Evolutionary conservation across 108 stramenopile species (phyloP), one percentile per base, ranked within the genome.

Genomic region (Discostella stelligeroides): DNA sequence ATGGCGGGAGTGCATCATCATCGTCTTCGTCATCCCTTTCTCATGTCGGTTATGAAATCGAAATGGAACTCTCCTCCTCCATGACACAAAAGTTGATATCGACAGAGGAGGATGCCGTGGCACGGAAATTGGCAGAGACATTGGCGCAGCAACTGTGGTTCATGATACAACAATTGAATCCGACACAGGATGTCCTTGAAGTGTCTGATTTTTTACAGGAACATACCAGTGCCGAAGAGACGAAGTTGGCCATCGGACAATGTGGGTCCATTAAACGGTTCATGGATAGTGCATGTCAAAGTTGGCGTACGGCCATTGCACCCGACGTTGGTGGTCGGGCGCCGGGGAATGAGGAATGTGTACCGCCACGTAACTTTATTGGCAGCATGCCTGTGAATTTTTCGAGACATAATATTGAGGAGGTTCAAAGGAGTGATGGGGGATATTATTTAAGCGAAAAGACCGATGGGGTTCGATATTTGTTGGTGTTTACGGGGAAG

Each of bases 361-460:
- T 40, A 46, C 78, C 55, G 70, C 88, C 48, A 14, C 68, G 50
- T 62, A 89, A 90, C 27, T 98, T 98, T 74, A 82, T 91, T 30
- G 97, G 97, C 1, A 88, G 93, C 47, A 97, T 97, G 96, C 97
- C 97, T 14, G 94, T 98, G 56, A 97, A 96, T 55, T 95, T 98
- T 78, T 94, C 90, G 25, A 85, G 96, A 45, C 92, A 95, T 49
- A 91, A 96, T 72, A 91, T 98, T 66, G 92, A 92, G 63, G 87
- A 89, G 58, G 88, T 98, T 2, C 95, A 96, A 66, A 63, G 84
- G 29, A 79, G 79, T 21, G 82, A 83, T 38, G 80, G 80, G 30
- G 89, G 83, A 40, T 98, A 98, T 76, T 96, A 79, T 82, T 60
- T 97, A 56, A 91, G 94, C 60, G 98, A 98, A 81, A 98, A 98